Evolutionary conservation across 129 eudicot genomes (phyloP), one percentile per base, ranked within the genome.

Genomic region (Flaveria ramosissima): DNA sequence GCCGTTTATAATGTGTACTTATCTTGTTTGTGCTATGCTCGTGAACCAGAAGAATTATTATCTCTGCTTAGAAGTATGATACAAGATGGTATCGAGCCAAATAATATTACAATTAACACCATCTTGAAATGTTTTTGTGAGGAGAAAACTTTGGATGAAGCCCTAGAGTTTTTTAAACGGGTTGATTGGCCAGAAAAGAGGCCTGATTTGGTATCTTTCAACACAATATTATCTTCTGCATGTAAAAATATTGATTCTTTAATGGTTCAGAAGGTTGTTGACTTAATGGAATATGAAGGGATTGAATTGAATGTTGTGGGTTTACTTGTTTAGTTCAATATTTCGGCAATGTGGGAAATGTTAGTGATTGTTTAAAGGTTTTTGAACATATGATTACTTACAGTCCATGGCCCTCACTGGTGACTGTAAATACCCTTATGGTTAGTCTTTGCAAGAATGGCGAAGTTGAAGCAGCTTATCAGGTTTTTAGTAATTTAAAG

Each of bases 171-270:
- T 56, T 79, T 85, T 66, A 64, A 85, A 27, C 21, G 76, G 15
- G 45, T 62, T 27, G 76, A 62, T 24, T 70, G 85, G 89, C 77
- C 76, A 3, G 61, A 15, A 57, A 66, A 71, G 53, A 72, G 78
- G 17, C 88, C 92, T 14, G 92, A 89, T 64, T 48, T 71, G 27
- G 77, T 89, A 46, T 87, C 96, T 13, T 80, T 83, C 61, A 87
- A 85, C 70, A 89, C 86, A 7, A 77, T 89, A 20, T 71, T 89
- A 67, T 85, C 92, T 16, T 77, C 84, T 9, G 90, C 88, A 15
- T 85, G 92, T 79, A 87, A 85, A 59, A 52, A 39, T 68, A 83
- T 84, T 11, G 52, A 89, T 60, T 73, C 82, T 13, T 3, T 61
- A 32, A 55, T 78, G 78, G 69, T 89, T 55, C 36, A 46, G 19